These are phyloP conservation scores for Epichloe festucae DNA, from an alignment of 2,329 filamentous ascomycete species.

Conservation along the genomic window DNA sequence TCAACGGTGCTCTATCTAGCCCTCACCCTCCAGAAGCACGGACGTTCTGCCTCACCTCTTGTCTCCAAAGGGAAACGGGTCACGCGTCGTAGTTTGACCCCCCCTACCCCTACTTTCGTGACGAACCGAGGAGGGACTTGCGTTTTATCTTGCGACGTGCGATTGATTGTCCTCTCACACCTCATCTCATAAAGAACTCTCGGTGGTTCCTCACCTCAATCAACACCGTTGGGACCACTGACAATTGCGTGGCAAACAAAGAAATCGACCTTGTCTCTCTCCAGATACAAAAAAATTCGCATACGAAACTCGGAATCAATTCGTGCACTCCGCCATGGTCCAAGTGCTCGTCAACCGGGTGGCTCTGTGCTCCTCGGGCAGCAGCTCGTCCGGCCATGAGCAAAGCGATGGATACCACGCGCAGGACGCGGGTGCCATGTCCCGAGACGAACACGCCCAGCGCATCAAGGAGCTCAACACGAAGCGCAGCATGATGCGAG, in stretches of 20 bases:
- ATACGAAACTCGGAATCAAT: not conserved
- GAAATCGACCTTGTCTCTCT: not conserved
- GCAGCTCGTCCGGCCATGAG: conserved; percentile 13
- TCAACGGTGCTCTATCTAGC: not conserved
- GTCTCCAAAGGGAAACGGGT: not conserved
- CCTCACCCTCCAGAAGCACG: not conserved
- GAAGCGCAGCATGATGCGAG: conserved; percentile 22
- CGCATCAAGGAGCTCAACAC: conserved; percentile 25
- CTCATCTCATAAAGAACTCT: not conserved
- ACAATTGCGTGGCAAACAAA: not conserved
- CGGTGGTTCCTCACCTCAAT: not conserved
- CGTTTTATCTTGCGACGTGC: not conserved
- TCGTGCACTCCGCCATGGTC: conserved; percentile 15
- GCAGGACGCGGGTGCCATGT: conserved; percentile 14
- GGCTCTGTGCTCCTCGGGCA: conserved; percentile 12
- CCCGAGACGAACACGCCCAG: conserved; percentile 28
- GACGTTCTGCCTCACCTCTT: not conserved
- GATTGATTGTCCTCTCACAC: not conserved
- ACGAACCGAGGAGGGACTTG: not conserved
- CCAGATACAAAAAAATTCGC: not conserved
- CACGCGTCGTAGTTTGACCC: not conserved
- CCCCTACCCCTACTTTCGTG: not conserved
- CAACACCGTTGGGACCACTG: not conserved
- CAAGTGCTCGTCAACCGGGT: conserved; percentile 17
- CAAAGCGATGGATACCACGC: conserved; percentile 9